Conservation (phyloP, 2,329 filamentous ascomycete species). For the Seiridium cupressi region DNA sequence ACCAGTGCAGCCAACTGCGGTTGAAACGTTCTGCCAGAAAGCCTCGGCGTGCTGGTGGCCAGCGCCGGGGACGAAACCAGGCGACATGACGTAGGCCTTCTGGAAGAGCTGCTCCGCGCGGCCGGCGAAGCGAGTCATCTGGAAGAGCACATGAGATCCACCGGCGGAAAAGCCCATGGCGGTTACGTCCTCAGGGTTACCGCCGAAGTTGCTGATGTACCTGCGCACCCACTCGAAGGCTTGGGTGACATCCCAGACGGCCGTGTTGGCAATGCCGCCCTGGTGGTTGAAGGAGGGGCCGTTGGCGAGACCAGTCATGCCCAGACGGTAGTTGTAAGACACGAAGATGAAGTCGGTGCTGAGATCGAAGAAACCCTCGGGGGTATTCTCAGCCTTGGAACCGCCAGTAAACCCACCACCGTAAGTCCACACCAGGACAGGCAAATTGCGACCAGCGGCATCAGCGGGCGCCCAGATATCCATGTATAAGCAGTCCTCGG, state of each 20-base stretch:
- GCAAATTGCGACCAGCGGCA: neutral
- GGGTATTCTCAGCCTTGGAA: slow-evolving; percentile 22
- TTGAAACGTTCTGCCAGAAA: slow-evolving; percentile 6
- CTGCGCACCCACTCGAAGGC: slow-evolving; percentile 5
- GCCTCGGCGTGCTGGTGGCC: slow-evolving; percentile 29
- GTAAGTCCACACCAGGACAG: slow-evolving; percentile 6
- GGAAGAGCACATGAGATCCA: slow-evolving; percentile 2
- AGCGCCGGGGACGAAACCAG: slow-evolving; percentile 23
- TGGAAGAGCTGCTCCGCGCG: slow-evolving; percentile 3
- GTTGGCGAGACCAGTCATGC: slow-evolving; percentile 29
- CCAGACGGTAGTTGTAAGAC: slow-evolving; percentile 31
- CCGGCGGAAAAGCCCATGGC: slow-evolving; percentile 5
- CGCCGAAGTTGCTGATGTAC: slow-evolving; percentile 6
- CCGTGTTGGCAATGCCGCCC: slow-evolving; percentile 16
- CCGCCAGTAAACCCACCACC: slow-evolving; percentile 8
- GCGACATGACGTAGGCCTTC: slow-evolving; percentile 8
- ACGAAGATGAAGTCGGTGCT: slow-evolving; percentile 29
- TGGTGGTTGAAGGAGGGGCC: slow-evolving; percentile 25
- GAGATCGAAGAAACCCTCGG: slow-evolving; percentile 30
- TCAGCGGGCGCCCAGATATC: slow-evolving; percentile 5
- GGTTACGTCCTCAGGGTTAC: slow-evolving; percentile 2
- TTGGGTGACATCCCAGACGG: slow-evolving; percentile 2
- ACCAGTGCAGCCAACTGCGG: neutral
- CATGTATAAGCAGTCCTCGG: slow-evolving; percentile 3
- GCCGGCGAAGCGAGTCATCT: slow-evolving; percentile 6